A percentile compares a stretch with the other conserved stretches of the same genome.
phyloP scores from a whole-genome alignment of 306 rosid genomes.

The Lagenaria siceraria region DNA sequence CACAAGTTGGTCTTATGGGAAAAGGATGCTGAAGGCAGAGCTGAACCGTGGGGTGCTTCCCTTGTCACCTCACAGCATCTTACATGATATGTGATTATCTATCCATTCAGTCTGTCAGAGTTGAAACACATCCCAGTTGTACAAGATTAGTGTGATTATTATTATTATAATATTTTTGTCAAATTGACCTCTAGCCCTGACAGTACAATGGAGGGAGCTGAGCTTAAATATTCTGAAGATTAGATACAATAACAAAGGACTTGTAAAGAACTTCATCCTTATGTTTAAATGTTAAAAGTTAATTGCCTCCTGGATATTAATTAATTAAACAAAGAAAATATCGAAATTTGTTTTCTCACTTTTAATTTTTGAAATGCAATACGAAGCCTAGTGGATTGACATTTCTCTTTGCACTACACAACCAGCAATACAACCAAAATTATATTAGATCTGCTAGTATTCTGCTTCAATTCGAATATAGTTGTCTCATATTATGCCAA shows the following conservation, averaged over 20 bases:
- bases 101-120: not conserved
- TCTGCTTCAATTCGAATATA: not conserved
- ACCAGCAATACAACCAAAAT: not conserved
- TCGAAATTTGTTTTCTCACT: not conserved
- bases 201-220: not conserved
- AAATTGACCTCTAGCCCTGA: not conserved
- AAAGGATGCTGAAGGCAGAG: not conserved
- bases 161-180: no score
- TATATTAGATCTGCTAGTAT: not conserved
- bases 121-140: not conserved
- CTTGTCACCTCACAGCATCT: not conserved
- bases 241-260: not conserved
- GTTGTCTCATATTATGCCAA: not conserved
- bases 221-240: not conserved
- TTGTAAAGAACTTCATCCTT: not conserved
- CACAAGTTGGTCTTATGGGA: not conserved
- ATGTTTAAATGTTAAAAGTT: not conserved
- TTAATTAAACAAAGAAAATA: not conserved
- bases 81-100: not conserved
- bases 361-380: not conserved
- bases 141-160: not conserved
- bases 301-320: not conserved
- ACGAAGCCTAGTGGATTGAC: not conserved
- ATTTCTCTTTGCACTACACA: not conserved
- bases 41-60: not conserved